phyloP scores from a whole-genome alignment of 2,329 filamentous ascomycete species.

The Canariomyces notabilis region DNA sequence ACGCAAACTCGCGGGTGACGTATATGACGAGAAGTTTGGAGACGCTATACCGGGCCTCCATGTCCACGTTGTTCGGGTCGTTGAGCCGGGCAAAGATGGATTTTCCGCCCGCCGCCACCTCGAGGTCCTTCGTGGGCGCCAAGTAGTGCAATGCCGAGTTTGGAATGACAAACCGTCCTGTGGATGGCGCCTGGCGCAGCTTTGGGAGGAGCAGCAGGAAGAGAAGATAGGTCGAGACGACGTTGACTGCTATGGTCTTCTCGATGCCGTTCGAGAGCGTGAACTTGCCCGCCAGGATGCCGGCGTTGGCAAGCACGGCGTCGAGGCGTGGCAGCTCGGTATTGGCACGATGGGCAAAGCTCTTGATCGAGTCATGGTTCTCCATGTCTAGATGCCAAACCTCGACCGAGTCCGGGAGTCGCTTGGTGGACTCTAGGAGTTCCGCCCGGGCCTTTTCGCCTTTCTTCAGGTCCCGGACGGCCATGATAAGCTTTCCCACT shows the following conservation, averaged over 20 bases:
- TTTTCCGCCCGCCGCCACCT: no score
- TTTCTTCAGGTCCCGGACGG: slow-evolving; percentile 30
- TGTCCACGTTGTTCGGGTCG: slow-evolving; percentile 25
- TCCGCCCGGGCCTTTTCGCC: slow-evolving; percentile 26
- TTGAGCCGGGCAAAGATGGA: slow-evolving; percentile 31
- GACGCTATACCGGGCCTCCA: slow-evolving; percentile 30
- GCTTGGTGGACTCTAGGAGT: slow-evolving; percentile 17
- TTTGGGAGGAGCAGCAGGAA: no score
- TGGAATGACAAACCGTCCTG: no score
- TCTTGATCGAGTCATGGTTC: slow-evolving; percentile 35
- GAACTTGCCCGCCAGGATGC: no score
- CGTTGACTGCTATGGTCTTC: no score
- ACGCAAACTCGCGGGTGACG: slow-evolving; percentile 29
- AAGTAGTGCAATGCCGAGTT: slow-evolving; percentile 24
- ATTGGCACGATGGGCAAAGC: slow-evolving; percentile 35
- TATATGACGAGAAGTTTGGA: slow-evolving; percentile 32
- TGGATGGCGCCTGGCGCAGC: no score
- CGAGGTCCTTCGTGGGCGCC: slow-evolving; percentile 25
- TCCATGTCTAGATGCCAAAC: slow-evolving; percentile 43
- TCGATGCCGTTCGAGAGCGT: no score
- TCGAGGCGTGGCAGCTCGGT: slow-evolving; percentile 37
- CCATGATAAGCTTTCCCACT: slow-evolving; percentile 35
- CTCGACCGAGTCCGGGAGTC: slow-evolving; percentile 6
- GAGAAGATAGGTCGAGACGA: no score
- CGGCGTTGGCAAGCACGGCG: slow-evolving; percentile 39